Conservation (phyloP, 176 grass and related monocot species). For the Eragrostis curvula region DNA sequence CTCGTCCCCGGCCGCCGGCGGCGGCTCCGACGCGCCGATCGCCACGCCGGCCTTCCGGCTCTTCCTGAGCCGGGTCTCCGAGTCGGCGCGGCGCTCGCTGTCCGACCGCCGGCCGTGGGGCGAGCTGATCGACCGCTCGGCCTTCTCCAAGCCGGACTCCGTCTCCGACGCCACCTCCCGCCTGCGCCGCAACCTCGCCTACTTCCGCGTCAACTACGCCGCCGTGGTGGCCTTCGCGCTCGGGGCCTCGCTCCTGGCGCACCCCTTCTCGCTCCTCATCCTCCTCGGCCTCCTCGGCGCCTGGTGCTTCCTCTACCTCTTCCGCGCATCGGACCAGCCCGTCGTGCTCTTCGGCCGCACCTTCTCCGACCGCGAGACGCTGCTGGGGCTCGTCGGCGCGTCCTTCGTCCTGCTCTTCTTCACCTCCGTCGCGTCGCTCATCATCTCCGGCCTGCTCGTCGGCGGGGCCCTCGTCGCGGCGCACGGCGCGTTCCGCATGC, state of each 20-base stretch:
- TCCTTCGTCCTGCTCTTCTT: conserved; percentile 79
- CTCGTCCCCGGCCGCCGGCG: conserved; percentile 22
- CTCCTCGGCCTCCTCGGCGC: conserved; percentile 72
- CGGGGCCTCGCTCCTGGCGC: conserved; percentile 71
- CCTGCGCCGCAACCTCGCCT: conserved; percentile 92
- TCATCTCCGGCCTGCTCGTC: conserved; percentile 86
- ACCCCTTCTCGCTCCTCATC: conserved; percentile 89
- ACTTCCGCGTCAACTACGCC: conserved; percentile 98
- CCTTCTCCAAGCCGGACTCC: conserved; percentile 86
- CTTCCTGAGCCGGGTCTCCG: conserved; percentile 79
- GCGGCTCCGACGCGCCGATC: conserved; percentile 38
- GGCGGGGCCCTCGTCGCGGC: conserved; percentile 67
- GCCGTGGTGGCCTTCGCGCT: conserved; percentile 75
- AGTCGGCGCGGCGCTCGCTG: conserved; percentile 79
- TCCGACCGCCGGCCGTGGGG: conserved; percentile 86
- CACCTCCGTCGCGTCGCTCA: conserved; percentile 85
- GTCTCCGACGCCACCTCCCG: conserved; percentile 88
- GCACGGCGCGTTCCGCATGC: conserved; percentile 80
- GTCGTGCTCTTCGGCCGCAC: conserved; percentile 90
- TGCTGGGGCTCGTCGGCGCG: conserved; percentile 65
- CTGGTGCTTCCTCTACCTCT: conserved; percentile 97
- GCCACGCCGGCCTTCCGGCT: conserved; percentile 76
- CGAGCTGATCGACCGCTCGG: conserved; percentile 87
- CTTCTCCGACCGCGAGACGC: conserved; percentile 94
- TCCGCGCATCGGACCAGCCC: conserved; percentile 81